phyloP scores from a whole-genome alignment of 2,329 filamentous ascomycete species.

The Exophiala xenobiotica region DNA sequence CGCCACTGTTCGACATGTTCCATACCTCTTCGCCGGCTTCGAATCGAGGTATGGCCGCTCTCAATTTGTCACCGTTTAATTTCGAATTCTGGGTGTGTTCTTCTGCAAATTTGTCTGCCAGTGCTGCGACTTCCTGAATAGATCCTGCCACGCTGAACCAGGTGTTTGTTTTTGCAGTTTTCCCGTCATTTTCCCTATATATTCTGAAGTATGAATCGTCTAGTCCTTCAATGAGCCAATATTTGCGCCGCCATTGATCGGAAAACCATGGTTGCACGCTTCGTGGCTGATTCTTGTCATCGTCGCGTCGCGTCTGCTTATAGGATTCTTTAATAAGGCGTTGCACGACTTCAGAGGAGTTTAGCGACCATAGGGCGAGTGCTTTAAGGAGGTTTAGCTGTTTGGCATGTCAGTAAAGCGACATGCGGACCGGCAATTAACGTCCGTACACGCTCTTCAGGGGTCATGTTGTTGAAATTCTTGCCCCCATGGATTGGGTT shows the following conservation, averaged over 20 bases:
- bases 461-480: conserved; percentile 78
- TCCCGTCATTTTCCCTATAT: conserved; percentile 83
- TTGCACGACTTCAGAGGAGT: conserved; percentile 81
- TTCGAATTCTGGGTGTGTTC: conserved; percentile 75
- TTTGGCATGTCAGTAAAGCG: conserved; percentile 11
- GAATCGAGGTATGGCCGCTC: conserved; percentile 78
- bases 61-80: conserved; percentile 73
- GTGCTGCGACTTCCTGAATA: conserved; percentile 76
- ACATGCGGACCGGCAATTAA: not conserved
- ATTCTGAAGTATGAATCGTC: conserved; percentile 93
- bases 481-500: conserved; percentile 79
- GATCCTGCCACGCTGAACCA: conserved; percentile 93
- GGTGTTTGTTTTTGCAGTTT: conserved; percentile 69
- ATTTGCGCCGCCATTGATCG: conserved; percentile 86
- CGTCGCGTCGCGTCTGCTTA: conserved; percentile 79
- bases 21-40: conserved; percentile 86
- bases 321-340: conserved; percentile 81
- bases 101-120: conserved; percentile 73
- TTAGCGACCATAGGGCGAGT: conserved; percentile 82
- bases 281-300: conserved; percentile 77
- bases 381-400: conserved; percentile 81
- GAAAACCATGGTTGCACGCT: conserved; percentile 89
- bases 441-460: conserved; percentile 70
- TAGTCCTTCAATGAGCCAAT: conserved; percentile 88
- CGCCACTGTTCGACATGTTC: conserved; percentile 28